phyloP scores from a whole-genome alignment of 2,329 filamentous ascomycete species.

The Zasmidium cellare region DNA sequence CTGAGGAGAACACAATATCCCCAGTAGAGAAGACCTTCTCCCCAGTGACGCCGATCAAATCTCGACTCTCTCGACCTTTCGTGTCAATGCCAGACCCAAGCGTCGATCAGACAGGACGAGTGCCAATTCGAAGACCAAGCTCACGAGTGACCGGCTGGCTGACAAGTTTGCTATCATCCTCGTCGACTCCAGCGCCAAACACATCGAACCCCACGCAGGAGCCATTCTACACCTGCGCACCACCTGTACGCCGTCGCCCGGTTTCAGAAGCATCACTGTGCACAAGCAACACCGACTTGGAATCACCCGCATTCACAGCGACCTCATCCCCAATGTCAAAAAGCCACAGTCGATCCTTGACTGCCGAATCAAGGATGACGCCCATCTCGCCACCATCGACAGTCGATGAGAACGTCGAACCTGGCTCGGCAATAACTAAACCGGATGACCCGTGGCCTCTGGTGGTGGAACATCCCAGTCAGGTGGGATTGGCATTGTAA shows the following conservation, averaged over 20 bases:
- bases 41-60: conserved; percentile 18
- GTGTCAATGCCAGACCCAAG: conserved; percentile 21
- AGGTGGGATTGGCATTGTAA: conserved; percentile 23
- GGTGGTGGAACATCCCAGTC: conserved; percentile 11
- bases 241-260: conserved; percentile 12
- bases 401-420: conserved; percentile 2
- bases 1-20: conserved; percentile 1
- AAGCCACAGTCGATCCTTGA: conserved; percentile 29
- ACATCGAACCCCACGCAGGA: conserved; percentile 11
- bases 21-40: conserved; percentile 4
- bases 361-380: conserved; percentile 17
- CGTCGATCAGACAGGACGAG: conserved; percentile 1
- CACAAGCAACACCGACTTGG: conserved; percentile 25
- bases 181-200: conserved; percentile 1
- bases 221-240: conserved; percentile 24
- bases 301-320: conserved; percentile 23
- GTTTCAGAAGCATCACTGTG: conserved; percentile 22
- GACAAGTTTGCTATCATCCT: conserved; percentile 19
- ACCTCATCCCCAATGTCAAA: conserved; percentile 24
- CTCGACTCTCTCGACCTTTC: conserved; percentile 23
- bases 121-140: conserved; percentile 4
- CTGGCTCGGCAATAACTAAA: neutral
- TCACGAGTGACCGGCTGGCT: conserved; percentile 32
- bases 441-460: conserved; percentile 2
- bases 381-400: conserved; percentile 17